Conservation (phyloP, 2,329 filamentous ascomycete genomes). For the Trichoderma harzianum region DNA sequence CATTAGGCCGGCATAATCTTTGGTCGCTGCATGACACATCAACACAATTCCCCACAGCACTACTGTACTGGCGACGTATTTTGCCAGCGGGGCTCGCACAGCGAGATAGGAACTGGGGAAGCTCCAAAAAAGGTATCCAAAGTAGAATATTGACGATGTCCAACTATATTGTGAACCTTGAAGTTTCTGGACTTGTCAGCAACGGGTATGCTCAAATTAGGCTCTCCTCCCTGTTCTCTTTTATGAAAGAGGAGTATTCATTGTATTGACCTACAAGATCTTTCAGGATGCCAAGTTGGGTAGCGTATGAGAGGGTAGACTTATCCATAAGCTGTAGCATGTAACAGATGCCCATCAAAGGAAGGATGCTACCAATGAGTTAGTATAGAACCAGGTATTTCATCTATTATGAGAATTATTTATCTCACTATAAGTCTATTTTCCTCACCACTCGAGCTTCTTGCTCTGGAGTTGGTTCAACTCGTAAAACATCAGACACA, state of each 20-base stretch:
- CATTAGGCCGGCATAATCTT: conserved; percentile 22
- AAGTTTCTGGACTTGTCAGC: conserved; percentile 27
- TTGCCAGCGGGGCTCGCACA: conserved; percentile 28
- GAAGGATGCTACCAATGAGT: conserved; percentile 41
- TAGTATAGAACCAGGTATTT: not conserved
- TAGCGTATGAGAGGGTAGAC: conserved; percentile 43
- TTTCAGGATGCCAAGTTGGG: conserved; percentile 46
- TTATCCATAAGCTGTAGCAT: conserved; percentile 35
- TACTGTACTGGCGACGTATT: conserved; percentile 23
- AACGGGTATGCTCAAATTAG: not conserved
- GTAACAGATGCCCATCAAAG: conserved; percentile 50
- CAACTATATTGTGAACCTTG: conserved; percentile 51
- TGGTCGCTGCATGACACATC: conserved; percentile 23
- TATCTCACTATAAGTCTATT: not conserved
- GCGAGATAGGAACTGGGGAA: conserved; percentile 28
- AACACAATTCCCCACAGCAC: conserved; percentile 24
- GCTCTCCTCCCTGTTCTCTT: not conserved
- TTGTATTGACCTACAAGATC: conserved; percentile 32
- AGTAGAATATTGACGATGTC: conserved; percentile 49
- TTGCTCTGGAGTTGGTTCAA: not conserved
- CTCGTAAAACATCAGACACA: not conserved
- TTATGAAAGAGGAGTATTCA: not conserved
- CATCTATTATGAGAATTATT: not conserved
- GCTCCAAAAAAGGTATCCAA: conserved; percentile 43
- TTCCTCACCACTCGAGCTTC: not conserved